Conservation (phyloP, 2,329 filamentous ascomycete genomes). For the Colletotrichum sp. region DNA sequence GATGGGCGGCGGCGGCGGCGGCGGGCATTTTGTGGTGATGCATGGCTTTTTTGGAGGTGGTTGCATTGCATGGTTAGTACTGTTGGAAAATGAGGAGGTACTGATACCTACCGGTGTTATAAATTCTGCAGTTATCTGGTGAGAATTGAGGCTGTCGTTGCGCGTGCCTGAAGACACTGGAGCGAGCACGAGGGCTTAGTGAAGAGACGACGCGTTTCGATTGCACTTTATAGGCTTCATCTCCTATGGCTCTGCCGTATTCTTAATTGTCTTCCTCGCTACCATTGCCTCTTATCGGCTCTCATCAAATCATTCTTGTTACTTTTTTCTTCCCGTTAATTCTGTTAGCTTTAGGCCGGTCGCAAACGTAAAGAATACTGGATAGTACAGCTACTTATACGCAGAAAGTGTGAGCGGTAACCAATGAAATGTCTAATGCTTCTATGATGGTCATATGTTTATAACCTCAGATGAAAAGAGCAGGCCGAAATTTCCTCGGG, state of each 20-base stretch:
- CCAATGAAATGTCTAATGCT: too few species aligned
- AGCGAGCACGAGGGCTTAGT: background rate
- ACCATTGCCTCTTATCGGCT: background rate
- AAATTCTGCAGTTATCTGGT: background rate
- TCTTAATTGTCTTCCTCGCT: fast-evolving
- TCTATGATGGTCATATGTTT: background rate
- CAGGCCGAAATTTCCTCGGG: background rate
- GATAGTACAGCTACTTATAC: fast-evolving
- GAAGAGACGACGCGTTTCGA: background rate
- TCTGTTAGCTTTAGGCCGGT: too few species aligned
- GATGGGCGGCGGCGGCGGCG: background rate
- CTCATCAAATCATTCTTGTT: background rate
- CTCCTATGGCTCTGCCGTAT: too few species aligned
- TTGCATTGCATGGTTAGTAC: background rate
- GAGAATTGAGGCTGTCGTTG: background rate
- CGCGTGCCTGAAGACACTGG: background rate
- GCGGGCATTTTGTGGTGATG: background rate
- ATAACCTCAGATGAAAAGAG: background rate
- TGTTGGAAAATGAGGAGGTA: background rate
- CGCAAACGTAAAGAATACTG: too few species aligned
- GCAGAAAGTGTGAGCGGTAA: too few species aligned
- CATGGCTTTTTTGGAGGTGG: background rate
- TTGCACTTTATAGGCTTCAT: fast-evolving
- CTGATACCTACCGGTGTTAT: background rate
- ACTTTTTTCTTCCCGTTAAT: too few species aligned